Conservation (phyloP, 441 rosid species). For the Eutrema salsugineum region DNA sequence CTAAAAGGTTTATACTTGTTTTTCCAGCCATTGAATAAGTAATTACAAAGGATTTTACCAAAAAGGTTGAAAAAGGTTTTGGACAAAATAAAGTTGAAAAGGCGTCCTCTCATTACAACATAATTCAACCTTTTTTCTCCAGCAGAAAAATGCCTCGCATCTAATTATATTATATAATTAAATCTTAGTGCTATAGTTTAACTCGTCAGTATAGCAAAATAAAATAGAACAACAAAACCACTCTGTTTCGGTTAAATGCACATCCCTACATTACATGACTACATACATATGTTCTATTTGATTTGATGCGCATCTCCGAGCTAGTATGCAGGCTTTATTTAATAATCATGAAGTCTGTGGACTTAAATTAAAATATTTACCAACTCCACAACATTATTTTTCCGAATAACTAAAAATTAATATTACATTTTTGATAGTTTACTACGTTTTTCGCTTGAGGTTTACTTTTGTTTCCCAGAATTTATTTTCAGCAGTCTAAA, state of each 20-base stretch:
- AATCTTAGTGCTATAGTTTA: not conserved
- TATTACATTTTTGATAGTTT: not conserved
- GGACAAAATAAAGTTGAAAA: not conserved
- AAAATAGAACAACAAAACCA: not conserved
- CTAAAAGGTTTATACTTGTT: not conserved
- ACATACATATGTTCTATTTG: not conserved
- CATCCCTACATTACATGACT: no score
- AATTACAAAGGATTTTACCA: no score
- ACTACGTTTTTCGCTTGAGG: not conserved
- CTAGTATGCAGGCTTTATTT: not conserved
- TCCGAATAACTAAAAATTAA: not conserved
- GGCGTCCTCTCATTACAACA: not conserved
- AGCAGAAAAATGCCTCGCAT: not conserved
- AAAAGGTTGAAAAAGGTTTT: not conserved
- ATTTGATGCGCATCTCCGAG: not conserved
- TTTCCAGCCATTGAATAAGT: not conserved
- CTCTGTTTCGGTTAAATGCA: not conserved
- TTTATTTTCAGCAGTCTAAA: not conserved
- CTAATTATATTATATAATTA: not conserved
- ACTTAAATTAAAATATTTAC: not conserved
- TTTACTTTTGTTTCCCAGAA: not conserved
- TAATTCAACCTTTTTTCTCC: not conserved
- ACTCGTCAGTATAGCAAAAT: not conserved
- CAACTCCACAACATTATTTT: not conserved
- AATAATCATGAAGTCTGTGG: not conserved